phyloP scores from a whole-genome alignment of 2,329 filamentous ascomycete genomes.

The Diaporthe ampelina region DNA sequence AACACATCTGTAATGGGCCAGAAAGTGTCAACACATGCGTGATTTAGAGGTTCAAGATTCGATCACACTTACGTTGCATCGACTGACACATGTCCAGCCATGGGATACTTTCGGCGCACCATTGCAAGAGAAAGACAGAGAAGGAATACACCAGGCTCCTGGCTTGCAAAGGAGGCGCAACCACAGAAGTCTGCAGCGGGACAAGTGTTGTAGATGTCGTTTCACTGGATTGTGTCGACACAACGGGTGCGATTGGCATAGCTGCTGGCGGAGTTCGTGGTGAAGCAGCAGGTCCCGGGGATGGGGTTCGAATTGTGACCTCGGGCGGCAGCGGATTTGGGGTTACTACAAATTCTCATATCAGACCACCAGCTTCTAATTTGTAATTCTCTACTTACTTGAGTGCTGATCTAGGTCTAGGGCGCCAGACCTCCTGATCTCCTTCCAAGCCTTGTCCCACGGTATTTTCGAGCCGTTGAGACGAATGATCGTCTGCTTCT shows the following conservation, averaged over 20 bases:
- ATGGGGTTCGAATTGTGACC: neutral
- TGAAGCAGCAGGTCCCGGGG: neutral
- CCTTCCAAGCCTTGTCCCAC: slow-evolving; percentile 14
- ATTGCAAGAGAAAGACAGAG: neutral
- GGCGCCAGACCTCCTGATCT: slow-evolving; percentile 11
- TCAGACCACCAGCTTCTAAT: too few species aligned
- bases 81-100: slow-evolving; percentile 1
- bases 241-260: too few species aligned
- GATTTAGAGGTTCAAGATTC: neutral
- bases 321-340: neutral
- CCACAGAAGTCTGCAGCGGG: neutral
- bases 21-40: neutral
- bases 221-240: too few species aligned
- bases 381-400: too few species aligned
- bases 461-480: neutral
- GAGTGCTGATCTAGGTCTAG: too few species aligned
- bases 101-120: neutral
- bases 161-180: neutral
- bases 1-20: neutral
- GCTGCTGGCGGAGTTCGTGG: neutral
- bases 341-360: neutral
- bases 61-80: neutral
- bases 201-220: too few species aligned
- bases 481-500: neutral
- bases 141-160: neutral